phyloP scores from a whole-genome alignment of 139 green algal genomes.

The Chlamydomonas urium region DNA sequence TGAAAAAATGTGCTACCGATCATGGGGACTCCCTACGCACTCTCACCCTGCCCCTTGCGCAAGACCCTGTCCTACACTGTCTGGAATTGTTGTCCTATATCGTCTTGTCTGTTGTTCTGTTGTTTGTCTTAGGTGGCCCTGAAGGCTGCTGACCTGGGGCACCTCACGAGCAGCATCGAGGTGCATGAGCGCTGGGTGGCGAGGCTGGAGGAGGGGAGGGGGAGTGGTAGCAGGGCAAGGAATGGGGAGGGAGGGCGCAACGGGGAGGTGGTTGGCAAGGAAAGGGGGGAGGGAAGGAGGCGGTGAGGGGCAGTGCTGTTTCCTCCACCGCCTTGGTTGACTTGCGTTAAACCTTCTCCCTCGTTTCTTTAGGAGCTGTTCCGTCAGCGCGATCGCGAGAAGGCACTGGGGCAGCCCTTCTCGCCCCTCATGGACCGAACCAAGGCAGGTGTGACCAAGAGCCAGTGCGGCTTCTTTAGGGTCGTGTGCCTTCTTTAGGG shows the following conservation, averaged over 20 bases:
- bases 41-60: neutral
- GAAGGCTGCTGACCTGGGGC: conserved; percentile 15
- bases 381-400: conserved; percentile 44
- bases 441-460: conserved; percentile 46
- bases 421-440: conserved; percentile 44
- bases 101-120: neutral
- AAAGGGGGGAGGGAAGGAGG: neutral
- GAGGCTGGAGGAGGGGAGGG: conserved; percentile 13
- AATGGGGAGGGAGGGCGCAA: neutral
- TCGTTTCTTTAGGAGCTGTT: conserved; percentile 43
- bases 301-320: neutral
- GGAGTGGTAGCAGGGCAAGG: neutral
- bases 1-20: too few species aligned
- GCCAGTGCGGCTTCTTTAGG: conserved; percentile 26
- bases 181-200: conserved; percentile 45
- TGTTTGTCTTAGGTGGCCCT: conserved; percentile 1
- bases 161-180: neutral
- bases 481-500: too few species aligned
- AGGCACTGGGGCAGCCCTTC: conserved; percentile 17
- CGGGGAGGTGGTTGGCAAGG: neutral
- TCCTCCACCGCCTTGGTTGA: neutral
- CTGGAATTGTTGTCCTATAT: neutral
- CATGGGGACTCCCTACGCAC: too few species aligned
- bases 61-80: too few species aligned
- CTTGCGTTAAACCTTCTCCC: neutral